These are phyloP conservation scores for Erythrophleum fordii DNA, from an alignment of 306 rosid species.

Conservation along the genomic window DNA sequence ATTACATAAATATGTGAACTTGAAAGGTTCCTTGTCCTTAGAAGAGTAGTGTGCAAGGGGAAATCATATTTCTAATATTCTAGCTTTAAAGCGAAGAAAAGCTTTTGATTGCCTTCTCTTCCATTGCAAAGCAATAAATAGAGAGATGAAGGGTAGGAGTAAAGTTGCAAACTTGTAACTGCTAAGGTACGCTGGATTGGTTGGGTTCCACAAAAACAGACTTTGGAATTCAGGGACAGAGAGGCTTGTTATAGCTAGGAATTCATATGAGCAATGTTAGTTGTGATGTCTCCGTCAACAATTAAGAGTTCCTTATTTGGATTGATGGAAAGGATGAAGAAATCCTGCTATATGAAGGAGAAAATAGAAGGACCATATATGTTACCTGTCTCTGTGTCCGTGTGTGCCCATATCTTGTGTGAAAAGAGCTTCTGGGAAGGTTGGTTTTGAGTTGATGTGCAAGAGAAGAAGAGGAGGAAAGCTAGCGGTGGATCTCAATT, in stretches of 20 bases:
- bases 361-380: background rate
- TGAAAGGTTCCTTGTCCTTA: constrained; percentile 14
- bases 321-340: background rate
- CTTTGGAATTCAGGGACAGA: background rate
- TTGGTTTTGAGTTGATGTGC: constrained; percentile 19
- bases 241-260: background rate
- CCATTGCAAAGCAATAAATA: constrained; percentile 31
- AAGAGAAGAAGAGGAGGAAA: constrained; percentile 2
- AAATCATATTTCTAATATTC: constrained; percentile 39
- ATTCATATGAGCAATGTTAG: background rate
- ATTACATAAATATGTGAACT: constrained; percentile 47
- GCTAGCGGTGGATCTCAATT: background rate
- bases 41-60: constrained; percentile 54
- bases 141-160: constrained; percentile 53
- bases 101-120: constrained; percentile 8
- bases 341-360: background rate
- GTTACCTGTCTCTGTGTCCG: background rate
- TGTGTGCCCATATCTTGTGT: constrained; percentile 33
- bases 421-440: constrained; percentile 19
- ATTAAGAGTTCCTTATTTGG: background rate
- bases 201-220: constrained; percentile 50
- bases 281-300: constrained; percentile 15
- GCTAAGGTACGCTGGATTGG: constrained; percentile 39
- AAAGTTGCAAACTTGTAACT: constrained; percentile 43
- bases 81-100: constrained; percentile 84